A percentile compares a stretch with the other conserved stretches of the same genome.
Evolutionary conservation across 2,329 filamentous ascomycete genomes (phyloP).

Genomic region (Fusarium secorum): DNA sequence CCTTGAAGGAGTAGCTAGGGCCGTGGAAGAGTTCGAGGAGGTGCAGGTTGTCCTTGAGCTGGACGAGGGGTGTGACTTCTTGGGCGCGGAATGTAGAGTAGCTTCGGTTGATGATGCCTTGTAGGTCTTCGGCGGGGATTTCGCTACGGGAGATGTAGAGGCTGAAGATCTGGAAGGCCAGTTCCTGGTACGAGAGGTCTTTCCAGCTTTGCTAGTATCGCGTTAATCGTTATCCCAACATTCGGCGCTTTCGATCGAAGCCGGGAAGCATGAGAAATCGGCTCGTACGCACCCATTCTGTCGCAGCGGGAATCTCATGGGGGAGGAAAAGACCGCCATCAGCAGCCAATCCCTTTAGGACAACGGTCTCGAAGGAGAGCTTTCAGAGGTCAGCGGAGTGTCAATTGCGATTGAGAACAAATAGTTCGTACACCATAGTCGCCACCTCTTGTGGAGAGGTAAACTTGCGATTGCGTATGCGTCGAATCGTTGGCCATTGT

Average conservation of each 20-base stretch:
- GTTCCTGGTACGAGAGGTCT: slow-evolving; percentile 78
- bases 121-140: slow-evolving; percentile 68
- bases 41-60: slow-evolving; percentile 73
- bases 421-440: slow-evolving; percentile 36
- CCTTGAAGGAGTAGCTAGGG: slow-evolving; percentile 95
- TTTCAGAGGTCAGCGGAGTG: slow-evolving; percentile 45
- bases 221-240: neutral
- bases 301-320: slow-evolving; percentile 73
- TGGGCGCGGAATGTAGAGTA: slow-evolving; percentile 86
- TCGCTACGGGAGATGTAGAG: slow-evolving; percentile 78
- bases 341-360: slow-evolving; percentile 82
- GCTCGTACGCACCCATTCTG: slow-evolving; percentile 59
- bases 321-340: slow-evolving; percentile 90
- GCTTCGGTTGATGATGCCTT: slow-evolving; percentile 78
- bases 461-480: slow-evolving; percentile 40
- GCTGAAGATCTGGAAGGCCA: slow-evolving; percentile 85
- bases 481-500: slow-evolving; percentile 36
- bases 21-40: slow-evolving; percentile 92
- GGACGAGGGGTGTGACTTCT: slow-evolving; percentile 72
- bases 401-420: neutral
- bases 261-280: rapidly evolving
- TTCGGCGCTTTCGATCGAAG: neutral
- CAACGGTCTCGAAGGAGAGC: slow-evolving; percentile 87
- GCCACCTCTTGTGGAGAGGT: slow-evolving; percentile 42
- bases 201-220: slow-evolving; percentile 70